Percentiles rank a stretch among this genome's conserved stretches.
These are phyloP conservation scores for Didymella lethalis DNA, from an alignment of 2,329 filamentous ascomycete species.

Conservation along the genomic window DNA sequence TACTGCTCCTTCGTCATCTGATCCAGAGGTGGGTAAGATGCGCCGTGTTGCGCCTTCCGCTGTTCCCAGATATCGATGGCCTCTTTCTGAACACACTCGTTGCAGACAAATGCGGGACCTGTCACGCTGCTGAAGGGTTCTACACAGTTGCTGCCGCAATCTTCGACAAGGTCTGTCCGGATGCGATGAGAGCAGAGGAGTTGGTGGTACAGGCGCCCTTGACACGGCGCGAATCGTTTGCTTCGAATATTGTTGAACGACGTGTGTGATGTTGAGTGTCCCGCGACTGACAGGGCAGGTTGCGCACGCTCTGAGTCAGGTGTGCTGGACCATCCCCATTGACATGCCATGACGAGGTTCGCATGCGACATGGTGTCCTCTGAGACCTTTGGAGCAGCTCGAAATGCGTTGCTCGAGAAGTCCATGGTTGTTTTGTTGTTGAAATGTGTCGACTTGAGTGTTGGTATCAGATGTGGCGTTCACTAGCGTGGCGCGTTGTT, in stretches of 20 bases:
- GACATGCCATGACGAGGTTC: slow-evolving; percentile 44
- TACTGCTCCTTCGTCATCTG: slow-evolving; percentile 46
- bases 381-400: slow-evolving; percentile 33
- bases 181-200: slow-evolving; percentile 47
- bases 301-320: slow-evolving; percentile 27
- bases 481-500: slow-evolving; percentile 31
- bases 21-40: slow-evolving; percentile 37
- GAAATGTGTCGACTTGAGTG: slow-evolving; percentile 1
- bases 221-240: slow-evolving; percentile 45
- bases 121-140: slow-evolving; percentile 35
- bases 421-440: slow-evolving; percentile 33
- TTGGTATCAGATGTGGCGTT: slow-evolving; percentile 36
- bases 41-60: slow-evolving; percentile 39
- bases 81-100: slow-evolving; percentile 45
- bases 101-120: slow-evolving; percentile 40
- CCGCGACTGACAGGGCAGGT: slow-evolving; percentile 21
- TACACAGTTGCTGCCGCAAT: slow-evolving; percentile 47
- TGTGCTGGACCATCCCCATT: slow-evolving; percentile 46
- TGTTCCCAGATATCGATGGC: slow-evolving; percentile 39
- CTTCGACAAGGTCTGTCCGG: slow-evolving; percentile 47
- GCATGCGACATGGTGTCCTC: slow-evolving; percentile 46
- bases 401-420: slow-evolving; percentile 43
- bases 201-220: slow-evolving; percentile 48
- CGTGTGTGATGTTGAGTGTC: slow-evolving; percentile 19
- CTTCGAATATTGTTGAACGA: slow-evolving; percentile 33